Conservation (phyloP, 148 eudicot species). For the Rheum nobile region DNA sequence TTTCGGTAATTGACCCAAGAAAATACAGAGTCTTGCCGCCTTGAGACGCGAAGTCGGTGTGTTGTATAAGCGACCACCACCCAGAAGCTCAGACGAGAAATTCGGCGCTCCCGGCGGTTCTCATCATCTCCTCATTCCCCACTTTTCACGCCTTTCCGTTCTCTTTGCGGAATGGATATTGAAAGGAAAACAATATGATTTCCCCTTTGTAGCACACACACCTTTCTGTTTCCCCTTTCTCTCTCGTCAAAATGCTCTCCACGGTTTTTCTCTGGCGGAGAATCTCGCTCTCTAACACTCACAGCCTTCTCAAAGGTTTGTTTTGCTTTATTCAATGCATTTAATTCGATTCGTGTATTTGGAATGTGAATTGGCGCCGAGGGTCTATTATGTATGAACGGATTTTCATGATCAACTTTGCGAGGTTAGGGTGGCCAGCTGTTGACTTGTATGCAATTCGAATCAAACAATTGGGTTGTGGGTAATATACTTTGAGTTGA, state of each 20-base stretch:
- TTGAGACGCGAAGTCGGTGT: slow-evolving; percentile 2
- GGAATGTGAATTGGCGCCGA: background rate
- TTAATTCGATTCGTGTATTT: background rate
- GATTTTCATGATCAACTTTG: background rate
- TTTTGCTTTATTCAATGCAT: slow-evolving; percentile 5
- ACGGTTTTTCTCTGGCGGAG: slow-evolving; percentile 34
- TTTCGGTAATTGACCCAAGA: too few relatives aligned
- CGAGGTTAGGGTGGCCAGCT: background rate
- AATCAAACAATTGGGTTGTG: background rate
- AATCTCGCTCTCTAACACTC: slow-evolving; percentile 13
- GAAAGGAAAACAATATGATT: background rate
- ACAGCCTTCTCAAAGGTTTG: slow-evolving; percentile 18
- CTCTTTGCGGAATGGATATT: background rate
- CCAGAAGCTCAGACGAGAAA: background rate
- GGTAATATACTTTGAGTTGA: background rate
- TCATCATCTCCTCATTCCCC: background rate
- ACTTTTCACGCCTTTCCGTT: slow-evolving; percentile 3
- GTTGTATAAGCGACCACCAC: background rate
- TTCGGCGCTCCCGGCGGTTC: background rate
- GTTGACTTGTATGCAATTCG: background rate
- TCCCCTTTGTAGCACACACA: background rate
- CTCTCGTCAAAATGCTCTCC: slow-evolving; percentile 29
- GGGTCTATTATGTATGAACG: background rate
- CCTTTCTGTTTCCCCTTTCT: background rate
- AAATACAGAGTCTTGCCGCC: background rate